Conservation (phyloP, 495 filamentous ascomycete species). For the Evansstolkia leycettana region DNA sequence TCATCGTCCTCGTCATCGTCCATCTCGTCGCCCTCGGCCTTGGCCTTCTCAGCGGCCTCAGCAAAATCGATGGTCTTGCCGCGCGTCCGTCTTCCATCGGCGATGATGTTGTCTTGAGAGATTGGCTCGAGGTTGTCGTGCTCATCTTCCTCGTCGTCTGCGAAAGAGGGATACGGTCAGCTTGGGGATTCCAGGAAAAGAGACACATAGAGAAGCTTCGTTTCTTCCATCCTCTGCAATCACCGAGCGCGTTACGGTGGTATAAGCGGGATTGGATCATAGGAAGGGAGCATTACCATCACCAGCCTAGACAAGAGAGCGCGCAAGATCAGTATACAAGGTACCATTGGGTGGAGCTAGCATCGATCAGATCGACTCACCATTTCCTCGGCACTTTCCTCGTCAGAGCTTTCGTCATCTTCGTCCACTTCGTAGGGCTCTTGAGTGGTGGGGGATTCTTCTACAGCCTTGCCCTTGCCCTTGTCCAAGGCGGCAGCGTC, state of each 20-base stretch:
- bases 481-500: slow-evolving; percentile 39
- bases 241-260: no score
- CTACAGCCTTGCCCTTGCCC: slow-evolving; percentile 43
- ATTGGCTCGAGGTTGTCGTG: slow-evolving; percentile 84
- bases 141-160: slow-evolving; percentile 54
- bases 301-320: slow-evolving; percentile 23
- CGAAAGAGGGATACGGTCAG: slow-evolving; percentile 8
- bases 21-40: slow-evolving; percentile 43
- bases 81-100: slow-evolving; percentile 68
- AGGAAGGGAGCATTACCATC: no score
- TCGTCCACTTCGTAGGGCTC: slow-evolving; percentile 45
- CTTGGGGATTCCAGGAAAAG: slow-evolving; percentile 2
- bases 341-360: background rate
- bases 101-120: slow-evolving; percentile 75
- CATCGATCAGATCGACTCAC: slow-evolving; percentile 28
- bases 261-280: background rate
- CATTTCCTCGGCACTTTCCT: slow-evolving; percentile 46
- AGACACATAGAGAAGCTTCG: no score
- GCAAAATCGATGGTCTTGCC: slow-evolving; percentile 72
- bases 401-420: slow-evolving; percentile 55
- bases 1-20: slow-evolving; percentile 76
- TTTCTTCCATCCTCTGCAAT: no score
- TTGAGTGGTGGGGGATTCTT: no score
- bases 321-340: slow-evolving; percentile 1
- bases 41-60: slow-evolving; percentile 52